These are phyloP conservation scores for Vitis vinifera DNA, from an alignment of 164 flowering plant genomes.

Conservation along the genomic window ASM3070453v1 NC_081823.1:23612001-23612500, in stretches of 20 bases:
- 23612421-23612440: background rate
- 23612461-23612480: background rate
- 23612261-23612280: background rate
- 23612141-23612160: background rate
- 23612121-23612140: fast-evolving
- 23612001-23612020: too few species aligned
- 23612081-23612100: too few species aligned
- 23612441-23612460: background rate
- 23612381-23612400: background rate
- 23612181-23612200: background rate
- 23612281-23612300: too few species aligned
- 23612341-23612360: background rate
- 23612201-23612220: fast-evolving
- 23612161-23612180: background rate
- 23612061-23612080: too few species aligned
- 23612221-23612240: too few species aligned
- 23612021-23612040: too few species aligned
- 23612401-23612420: background rate
- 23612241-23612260: background rate
- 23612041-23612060: too few species aligned
- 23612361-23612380: background rate
- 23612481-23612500: background rate
- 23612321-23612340: background rate
- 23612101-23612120: too few species aligned
- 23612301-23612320: too few species aligned